A percentile compares a stretch with the other conserved stretches of the same genome.
Conservation (phyloP, 2,329 filamentous ascomycete species). For the Aspergillus bombycis region DNA sequence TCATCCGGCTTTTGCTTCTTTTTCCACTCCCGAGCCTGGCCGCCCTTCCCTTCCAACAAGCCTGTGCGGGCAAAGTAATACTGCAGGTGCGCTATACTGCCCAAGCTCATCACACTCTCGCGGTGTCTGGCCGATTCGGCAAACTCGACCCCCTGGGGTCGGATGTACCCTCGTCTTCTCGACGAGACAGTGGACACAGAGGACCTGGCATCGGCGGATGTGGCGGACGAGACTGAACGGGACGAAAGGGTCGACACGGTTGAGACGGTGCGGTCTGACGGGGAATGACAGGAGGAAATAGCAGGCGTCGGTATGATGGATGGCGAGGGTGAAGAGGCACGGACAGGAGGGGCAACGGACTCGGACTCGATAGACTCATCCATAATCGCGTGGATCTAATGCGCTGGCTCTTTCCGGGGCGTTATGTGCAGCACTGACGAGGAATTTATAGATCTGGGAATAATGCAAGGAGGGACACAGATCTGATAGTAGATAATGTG, state of each 20-base stretch:
- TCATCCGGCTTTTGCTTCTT: constrained; percentile 49
- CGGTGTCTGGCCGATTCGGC: constrained; percentile 85
- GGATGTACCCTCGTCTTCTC: constrained; percentile 78
- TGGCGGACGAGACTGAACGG: constrained; percentile 48
- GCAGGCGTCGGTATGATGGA: constrained; percentile 47
- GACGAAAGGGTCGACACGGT: constrained; percentile 52
- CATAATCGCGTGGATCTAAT: constrained; percentile 26
- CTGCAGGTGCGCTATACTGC: constrained; percentile 95
- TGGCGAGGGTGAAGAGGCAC: constrained; percentile 44
- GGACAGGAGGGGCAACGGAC: constrained; percentile 28
- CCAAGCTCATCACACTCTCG: constrained; percentile 93
- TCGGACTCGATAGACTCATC: constrained; percentile 30
- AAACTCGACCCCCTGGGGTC: constrained; percentile 85
- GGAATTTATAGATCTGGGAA: constrained; percentile 12
- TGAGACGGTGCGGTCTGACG: constrained; percentile 48
- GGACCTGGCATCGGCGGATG: constrained; percentile 46
- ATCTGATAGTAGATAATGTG: constrained; percentile 8
- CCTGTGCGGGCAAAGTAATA: constrained; percentile 98
- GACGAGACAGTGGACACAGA: constrained; percentile 44
- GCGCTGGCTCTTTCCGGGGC: constrained; percentile 7
- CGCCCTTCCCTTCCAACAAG: constrained; percentile 89
- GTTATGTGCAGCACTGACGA: constrained; percentile 4
- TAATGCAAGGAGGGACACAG: constrained; percentile 7
- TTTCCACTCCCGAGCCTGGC: constrained; percentile 74
- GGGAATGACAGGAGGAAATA: constrained; percentile 48